Evolutionary conservation across 1,139 yeast species (phyloP), one percentile per base, ranked within the genome.

Genomic region (Pichia sp.): DNA sequence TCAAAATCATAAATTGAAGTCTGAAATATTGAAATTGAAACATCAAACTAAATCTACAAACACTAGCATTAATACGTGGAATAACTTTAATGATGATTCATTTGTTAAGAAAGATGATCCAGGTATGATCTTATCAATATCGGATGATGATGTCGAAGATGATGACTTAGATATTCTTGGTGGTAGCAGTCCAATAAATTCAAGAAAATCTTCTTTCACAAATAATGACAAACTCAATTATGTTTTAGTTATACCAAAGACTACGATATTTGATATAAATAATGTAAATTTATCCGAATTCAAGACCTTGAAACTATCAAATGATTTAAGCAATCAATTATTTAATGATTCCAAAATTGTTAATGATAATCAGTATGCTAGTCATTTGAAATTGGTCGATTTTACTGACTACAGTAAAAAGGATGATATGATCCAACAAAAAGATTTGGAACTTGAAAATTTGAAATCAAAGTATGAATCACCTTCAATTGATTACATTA

Each of bases 61-160:
- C 8, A 24, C n/a, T 1, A 15, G 18, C 15, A 25, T 22, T 36
- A 30, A 39, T 34, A 54, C 62, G 15, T 69, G 73, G 73, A 68
- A 59, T 29, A 58, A 60, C 26, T 61, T 66, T 27, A 69, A 67
- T 41, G 67, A 62, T 42, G 68, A 67, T 44, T 53, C 56, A 2
- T 53, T 53, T 39, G 44, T 24, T 15, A 45, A 27, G 13, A 18
- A 23, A 3, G 12, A 55, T 34, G 38, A 47, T 34, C 54, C 53
- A 13, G 36, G 44, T 13, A 29, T 55, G 34, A 51, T 41, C 13
- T 23, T 15, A 23, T n/a, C 18, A 45, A 15, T 52, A 45, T 55
- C 47, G 59, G 65, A 60, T 40, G 68, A 47, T 3, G 75, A 47
- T 4, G 76, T 68, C 30, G 62, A 65, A 29, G 71, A 66, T 6